These are phyloP conservation scores for Aspergillus ibericus DNA, from an alignment of 2,329 filamentous ascomycete genomes.

Conservation along the genomic window DNA sequence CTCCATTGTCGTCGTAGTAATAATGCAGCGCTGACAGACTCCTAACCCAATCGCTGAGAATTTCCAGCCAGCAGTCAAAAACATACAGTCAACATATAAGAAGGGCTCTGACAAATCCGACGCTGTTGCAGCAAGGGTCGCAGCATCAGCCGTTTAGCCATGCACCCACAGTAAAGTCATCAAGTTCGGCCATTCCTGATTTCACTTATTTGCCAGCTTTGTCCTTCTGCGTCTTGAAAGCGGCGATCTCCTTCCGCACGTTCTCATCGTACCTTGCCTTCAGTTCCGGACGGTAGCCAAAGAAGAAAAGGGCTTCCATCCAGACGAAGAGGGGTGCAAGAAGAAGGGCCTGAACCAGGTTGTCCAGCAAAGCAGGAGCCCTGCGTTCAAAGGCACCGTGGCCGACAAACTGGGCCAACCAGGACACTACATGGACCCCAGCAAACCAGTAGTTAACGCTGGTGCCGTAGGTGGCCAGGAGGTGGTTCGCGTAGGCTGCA, in stretches of 20 bases:
- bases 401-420: conserved; percentile 88
- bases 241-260: conserved; percentile 73
- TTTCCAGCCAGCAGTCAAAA: not conserved
- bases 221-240: conserved; percentile 62
- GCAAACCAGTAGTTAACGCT: conserved; percentile 66
- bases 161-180: not conserved
- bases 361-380: conserved; percentile 86
- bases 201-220: conserved; percentile 22
- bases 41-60: not conserved
- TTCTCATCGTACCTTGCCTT: conserved; percentile 75
- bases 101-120: not conserved
- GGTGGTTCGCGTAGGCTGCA: conserved; percentile 73
- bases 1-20: not conserved
- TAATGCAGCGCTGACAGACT: not conserved
- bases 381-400: conserved; percentile 87
- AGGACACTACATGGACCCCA: conserved; percentile 69
- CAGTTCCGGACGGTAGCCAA: conserved; percentile 87
- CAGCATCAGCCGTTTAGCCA: not conserved
- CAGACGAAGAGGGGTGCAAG: conserved; percentile 95
- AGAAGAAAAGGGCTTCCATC: conserved; percentile 86
- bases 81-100: not conserved
- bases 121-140: not conserved
- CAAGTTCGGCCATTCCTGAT: not conserved
- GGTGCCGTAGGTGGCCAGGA: conserved; percentile 63
- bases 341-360: conserved; percentile 86